Base-by-base conservation (phyloP, 2,329 filamentous ascomycete genomes). In the Diplocarpon mali region DNA sequence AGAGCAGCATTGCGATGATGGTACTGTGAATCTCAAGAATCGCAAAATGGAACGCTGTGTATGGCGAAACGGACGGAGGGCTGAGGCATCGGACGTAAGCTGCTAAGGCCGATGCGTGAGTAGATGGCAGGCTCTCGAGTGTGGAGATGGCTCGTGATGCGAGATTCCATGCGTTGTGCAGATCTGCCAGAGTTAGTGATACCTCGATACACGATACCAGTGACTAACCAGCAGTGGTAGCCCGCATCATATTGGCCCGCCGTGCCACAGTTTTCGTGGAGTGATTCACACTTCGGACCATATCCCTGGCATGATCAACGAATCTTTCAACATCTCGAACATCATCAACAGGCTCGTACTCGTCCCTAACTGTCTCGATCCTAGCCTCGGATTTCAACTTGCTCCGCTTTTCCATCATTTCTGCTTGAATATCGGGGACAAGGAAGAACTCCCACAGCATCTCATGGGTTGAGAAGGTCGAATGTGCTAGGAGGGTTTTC, bases 371-470 rank as follows among this genome's bases (percentile, higher is more conserved):
- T 45, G 81, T 89, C 60, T 98, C 92, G 2, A 77, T 70, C 24
- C 90, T 76, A 0, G 83, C 78, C 61, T 89, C 83, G 3, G 87
- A 85, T 65, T 98, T 98, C 50, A 88, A 78, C 44, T 80, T 79
- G 51, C 85, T 94, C 40, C 92, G 78, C 62, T 94, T 83, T 42
- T 85, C 83, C 73, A 96, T 90, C 76, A 89, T 87, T 15, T 87
- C 80, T 0, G 85, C 75, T 60, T 95, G 86, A 40, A 98, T 78
- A 55, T 98, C 92, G 1, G 92, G 92, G 11, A 98, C 89, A 0
- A 98, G 73, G 65, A 98, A 95, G 66, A 98, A 98, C 58, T 98
- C 92, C 93, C 92, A 98, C 2, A 98, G 73, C 75, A 96, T 87
- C 67, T 98, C 92, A 60, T 98, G 93, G 0, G 86, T 95, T 0